These are phyloP conservation scores for Aureobasidium zeae DNA, from an alignment of 2,329 filamentous ascomycete species.

Conservation along the genomic window DNA sequence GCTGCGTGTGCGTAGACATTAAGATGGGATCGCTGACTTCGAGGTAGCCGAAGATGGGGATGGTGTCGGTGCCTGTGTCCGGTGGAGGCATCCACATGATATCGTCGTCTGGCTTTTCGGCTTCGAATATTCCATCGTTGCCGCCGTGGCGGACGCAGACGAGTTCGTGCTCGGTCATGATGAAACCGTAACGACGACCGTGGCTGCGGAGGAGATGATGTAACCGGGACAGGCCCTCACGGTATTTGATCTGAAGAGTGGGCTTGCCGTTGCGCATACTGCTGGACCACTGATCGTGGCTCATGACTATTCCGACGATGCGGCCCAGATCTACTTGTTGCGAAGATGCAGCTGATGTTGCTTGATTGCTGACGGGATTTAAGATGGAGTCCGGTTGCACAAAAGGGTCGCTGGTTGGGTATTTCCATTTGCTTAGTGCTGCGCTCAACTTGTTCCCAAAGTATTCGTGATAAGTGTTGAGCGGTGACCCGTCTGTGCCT, in stretches of 20 bases:
- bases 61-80: constrained; percentile 27
- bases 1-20: constrained; percentile 36
- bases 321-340: constrained; percentile 44
- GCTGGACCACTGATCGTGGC: constrained; percentile 90
- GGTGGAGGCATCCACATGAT: too few species aligned
- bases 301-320: constrained; percentile 77
- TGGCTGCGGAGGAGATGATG: constrained; percentile 92
- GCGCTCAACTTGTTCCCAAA: constrained; percentile 83
- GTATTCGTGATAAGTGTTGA: constrained; percentile 40
- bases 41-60: constrained; percentile 80
- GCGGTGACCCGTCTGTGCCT: background rate
- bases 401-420: constrained; percentile 31
- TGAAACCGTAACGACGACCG: constrained; percentile 87
- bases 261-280: constrained; percentile 76
- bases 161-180: constrained; percentile 91
- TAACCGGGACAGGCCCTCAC: constrained; percentile 73
- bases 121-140: constrained; percentile 21
- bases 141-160: constrained; percentile 76
- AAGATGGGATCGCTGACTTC: constrained; percentile 57
- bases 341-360: constrained; percentile 42
- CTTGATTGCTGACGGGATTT: constrained; percentile 45
- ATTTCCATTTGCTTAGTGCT: constrained; percentile 49
- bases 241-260: constrained; percentile 78
- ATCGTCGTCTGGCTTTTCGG: background rate
- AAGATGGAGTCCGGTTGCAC: constrained; percentile 59